A percentile compares a stretch with the other conserved stretches of the same genome.
Evolutionary conservation across 2,329 filamentous ascomycete species (phyloP).

Genomic region (Neofusicoccum sp.): DNA sequence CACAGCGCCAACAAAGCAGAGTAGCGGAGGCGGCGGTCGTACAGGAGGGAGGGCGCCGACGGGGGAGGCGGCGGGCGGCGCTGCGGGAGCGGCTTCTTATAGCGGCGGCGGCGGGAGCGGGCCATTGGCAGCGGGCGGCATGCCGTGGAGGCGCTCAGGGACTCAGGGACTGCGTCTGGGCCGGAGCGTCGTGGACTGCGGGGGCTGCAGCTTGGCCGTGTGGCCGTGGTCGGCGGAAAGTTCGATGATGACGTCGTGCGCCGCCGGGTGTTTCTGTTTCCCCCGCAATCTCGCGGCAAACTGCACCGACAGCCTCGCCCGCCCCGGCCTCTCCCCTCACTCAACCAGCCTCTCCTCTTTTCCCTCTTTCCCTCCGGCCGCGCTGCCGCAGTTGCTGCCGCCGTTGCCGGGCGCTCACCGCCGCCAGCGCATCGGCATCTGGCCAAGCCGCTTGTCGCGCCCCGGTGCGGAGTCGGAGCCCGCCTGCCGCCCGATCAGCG

Average conservation of each 20-base stretch:
- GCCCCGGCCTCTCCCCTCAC: not conserved
- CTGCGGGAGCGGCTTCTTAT: conserved; percentile 7
- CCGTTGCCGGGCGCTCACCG: not conserved
- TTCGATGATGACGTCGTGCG: not conserved
- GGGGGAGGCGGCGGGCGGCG: not conserved
- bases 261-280: not conserved
- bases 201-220: not conserved
- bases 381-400: not conserved
- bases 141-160: not conserved
- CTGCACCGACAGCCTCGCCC: not conserved
- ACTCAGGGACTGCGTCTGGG: not conserved
- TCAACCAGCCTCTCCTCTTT: not conserved
- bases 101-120: not conserved
- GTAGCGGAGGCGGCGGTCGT: not conserved
- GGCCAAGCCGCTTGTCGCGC: conserved; percentile 2
- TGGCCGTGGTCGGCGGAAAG: not conserved
- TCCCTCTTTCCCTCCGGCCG: not conserved
- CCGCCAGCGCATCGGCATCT: not conserved
- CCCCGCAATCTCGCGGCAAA: not conserved
- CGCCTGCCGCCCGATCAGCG: too few species aligned
- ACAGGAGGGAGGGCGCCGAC: not conserved
- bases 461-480: too few species aligned
- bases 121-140: not conserved
- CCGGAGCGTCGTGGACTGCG: not conserved
- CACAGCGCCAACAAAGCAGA: not conserved